These are phyloP conservation scores for Linum trigynum DNA, from an alignment of 345 rosid species.

Conservation along the genomic window DNA sequence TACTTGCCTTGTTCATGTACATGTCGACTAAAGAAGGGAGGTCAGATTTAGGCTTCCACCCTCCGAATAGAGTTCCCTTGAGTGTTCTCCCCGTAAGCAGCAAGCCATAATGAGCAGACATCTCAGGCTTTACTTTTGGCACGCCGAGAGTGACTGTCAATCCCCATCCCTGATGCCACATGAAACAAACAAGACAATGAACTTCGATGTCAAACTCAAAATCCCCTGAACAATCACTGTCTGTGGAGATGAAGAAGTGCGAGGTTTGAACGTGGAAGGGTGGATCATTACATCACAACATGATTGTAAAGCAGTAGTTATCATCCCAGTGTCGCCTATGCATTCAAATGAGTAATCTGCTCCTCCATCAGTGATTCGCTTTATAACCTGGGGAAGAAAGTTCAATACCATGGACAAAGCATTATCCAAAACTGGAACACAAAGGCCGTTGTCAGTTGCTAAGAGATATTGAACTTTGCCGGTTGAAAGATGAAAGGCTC, in stretches of 20 bases:
- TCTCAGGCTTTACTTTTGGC: constrained; percentile 68
- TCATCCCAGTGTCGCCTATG: constrained; percentile 57
- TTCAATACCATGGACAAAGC: not conserved
- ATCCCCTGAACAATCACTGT: too few species aligned
- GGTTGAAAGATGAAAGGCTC: too few species aligned
- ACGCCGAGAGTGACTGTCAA: constrained; percentile 82
- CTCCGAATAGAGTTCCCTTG: constrained; percentile 77
- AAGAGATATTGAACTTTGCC: too few species aligned
- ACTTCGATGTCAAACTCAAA: not conserved
- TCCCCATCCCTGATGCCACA: constrained; percentile 71
- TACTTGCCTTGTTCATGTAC: constrained; percentile 64
- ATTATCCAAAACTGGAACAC: not conserved
- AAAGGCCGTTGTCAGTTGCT: too few species aligned
- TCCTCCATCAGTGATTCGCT: constrained; percentile 71
- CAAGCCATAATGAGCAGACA: constrained; percentile 68
- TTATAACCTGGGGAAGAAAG: constrained; percentile 47
- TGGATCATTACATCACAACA: constrained; percentile 71
- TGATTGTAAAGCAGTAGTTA: constrained; percentile 73
- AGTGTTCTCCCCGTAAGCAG: constrained; percentile 64
- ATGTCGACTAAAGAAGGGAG: constrained; percentile 63
- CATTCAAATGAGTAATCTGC: constrained; percentile 89
- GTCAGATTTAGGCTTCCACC: constrained; percentile 88
- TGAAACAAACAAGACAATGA: not conserved
- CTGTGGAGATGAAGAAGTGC: not conserved
- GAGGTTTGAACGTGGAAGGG: constrained; percentile 1